Evolutionary conservation across 257 asterid genomes (phyloP).

Genomic region (Fraxinus quadrangulata): DNA sequence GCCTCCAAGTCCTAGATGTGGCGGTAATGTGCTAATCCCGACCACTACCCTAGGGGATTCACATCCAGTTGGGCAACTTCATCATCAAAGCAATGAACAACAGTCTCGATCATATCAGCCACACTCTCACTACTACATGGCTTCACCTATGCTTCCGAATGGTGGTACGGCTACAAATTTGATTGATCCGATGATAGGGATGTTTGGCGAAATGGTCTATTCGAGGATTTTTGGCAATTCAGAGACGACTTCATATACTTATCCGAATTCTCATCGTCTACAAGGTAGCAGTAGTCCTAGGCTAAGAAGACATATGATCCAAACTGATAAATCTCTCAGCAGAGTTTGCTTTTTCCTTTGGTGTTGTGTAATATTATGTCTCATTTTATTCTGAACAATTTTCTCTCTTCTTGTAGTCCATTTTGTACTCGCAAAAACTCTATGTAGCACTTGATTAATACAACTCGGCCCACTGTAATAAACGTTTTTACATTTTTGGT

Average conservation of each 20-base stretch:
- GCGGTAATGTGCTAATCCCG: constrained; percentile 7
- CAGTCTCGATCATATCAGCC: constrained; percentile 25
- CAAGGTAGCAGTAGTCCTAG: constrained; percentile 52
- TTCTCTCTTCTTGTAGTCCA: neutral
- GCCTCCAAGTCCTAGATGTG: constrained; percentile 56
- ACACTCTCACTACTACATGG: constrained; percentile 14
- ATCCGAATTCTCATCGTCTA: constrained; percentile 46
- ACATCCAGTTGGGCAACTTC: constrained; percentile 34
- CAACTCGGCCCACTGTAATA: neutral
- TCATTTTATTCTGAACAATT: constrained; percentile 48
- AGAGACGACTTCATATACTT: constrained; percentile 36
- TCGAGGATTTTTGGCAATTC: constrained; percentile 60
- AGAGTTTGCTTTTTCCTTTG: constrained; percentile 63
- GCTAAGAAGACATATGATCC: constrained; percentile 48
- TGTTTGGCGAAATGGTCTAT: constrained; percentile 64
- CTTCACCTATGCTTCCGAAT: constrained; percentile 24
- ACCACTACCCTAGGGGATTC: constrained; percentile 21
- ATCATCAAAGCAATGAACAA: constrained; percentile 26
- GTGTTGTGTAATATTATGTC: constrained; percentile 60
- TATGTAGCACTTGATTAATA: neutral
- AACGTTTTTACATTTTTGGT: neutral
- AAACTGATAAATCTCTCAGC: constrained; percentile 57
- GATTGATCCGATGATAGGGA: constrained; percentile 52
- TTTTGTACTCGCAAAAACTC: constrained; percentile 23
- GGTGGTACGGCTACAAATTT: constrained; percentile 30